phyloP scores from a whole-genome alignment of 1,284 basidiomycete species.

The Ganoderma sinense region DNA sequence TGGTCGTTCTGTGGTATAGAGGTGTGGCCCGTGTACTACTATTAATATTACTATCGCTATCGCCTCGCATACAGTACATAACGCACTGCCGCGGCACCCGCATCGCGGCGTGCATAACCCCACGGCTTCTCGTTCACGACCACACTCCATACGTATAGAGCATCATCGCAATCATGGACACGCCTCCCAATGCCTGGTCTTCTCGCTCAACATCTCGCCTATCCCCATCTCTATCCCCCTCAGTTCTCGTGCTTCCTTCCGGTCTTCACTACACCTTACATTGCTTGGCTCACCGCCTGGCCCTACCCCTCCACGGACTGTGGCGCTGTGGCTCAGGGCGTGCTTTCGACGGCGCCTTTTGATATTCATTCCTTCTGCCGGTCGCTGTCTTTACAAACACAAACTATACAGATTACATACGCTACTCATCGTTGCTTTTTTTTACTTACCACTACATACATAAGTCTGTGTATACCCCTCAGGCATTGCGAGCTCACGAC shows the following conservation, averaged over 20 bases:
- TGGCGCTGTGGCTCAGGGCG: background rate
- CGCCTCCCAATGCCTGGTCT: slow-evolving; percentile 3
- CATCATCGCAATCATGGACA: slow-evolving; percentile 2
- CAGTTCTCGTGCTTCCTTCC: background rate
- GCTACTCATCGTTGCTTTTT: background rate
- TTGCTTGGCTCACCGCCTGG: background rate
- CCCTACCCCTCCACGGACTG: background rate
- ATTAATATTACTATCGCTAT: slow-evolving; percentile 10
- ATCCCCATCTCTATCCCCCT: background rate
- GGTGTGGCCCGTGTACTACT: slow-evolving; percentile 26
- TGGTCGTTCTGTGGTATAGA: slow-evolving; percentile 27
- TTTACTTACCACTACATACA: background rate
- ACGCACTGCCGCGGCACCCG: background rate
- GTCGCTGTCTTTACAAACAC: slow-evolving; percentile 1
- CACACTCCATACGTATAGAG: slow-evolving; percentile 3
- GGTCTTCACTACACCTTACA: background rate
- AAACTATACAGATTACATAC: background rate
- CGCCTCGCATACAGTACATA: background rate
- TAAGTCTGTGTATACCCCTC: slow-evolving; percentile 9
- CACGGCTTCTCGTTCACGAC: background rate
- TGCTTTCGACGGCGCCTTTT: background rate
- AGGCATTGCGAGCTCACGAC: slow-evolving; percentile 8
- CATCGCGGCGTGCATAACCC: background rate
- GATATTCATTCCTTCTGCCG: background rate
- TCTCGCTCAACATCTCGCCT: background rate